Conservation (phyloP, 1,284 basidiomycete genomes). For the Boletus mariae region DNA sequence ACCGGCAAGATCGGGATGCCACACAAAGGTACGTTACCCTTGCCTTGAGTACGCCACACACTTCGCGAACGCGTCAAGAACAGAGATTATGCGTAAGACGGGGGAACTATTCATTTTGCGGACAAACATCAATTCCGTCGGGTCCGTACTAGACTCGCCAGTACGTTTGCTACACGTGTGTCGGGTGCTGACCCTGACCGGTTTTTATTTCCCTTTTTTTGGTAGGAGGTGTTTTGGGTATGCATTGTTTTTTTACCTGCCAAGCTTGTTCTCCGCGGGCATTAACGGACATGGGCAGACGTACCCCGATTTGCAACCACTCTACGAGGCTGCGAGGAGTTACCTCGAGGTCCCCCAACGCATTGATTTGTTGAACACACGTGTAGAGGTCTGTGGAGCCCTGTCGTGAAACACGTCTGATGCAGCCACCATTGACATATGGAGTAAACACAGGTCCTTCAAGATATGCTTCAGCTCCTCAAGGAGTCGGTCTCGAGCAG, state of each 20-base stretch:
- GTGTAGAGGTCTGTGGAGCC: slow-evolving; percentile 69
- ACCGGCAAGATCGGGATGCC: slow-evolving; percentile 93
- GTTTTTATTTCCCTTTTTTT: slow-evolving; percentile 1
- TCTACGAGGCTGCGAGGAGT: slow-evolving; percentile 90
- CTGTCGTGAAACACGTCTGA: slow-evolving; percentile 2
- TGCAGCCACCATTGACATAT: slow-evolving; percentile 7
- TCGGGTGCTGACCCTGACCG: not conserved
- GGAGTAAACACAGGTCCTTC: slow-evolving; percentile 62
- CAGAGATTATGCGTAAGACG: slow-evolving; percentile 97
- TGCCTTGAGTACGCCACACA: not conserved
- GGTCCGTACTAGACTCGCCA: slow-evolving; percentile 92
- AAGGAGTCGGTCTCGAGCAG: slow-evolving; percentile 92
- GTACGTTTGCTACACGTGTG: slow-evolving; percentile 43
- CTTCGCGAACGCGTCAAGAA: slow-evolving; percentile 15
- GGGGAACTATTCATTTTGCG: slow-evolving; percentile 91
- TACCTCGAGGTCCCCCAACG: slow-evolving; percentile 95
- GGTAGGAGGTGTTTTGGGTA: slow-evolving; percentile 91
- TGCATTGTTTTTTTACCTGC: slow-evolving; percentile 16
- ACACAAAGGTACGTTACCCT: slow-evolving; percentile 53
- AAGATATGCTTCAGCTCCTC: slow-evolving; percentile 94
- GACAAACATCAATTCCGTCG: slow-evolving; percentile 94
- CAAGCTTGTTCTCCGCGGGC: slow-evolving; percentile 9
- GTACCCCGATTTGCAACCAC: slow-evolving; percentile 90
- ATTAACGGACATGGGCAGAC: slow-evolving; percentile 43
- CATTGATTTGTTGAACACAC: slow-evolving; percentile 89